Base-by-base conservation (phyloP, 2,329 filamentous ascomycete species). In the Aspergillus carbonarius region DNA sequence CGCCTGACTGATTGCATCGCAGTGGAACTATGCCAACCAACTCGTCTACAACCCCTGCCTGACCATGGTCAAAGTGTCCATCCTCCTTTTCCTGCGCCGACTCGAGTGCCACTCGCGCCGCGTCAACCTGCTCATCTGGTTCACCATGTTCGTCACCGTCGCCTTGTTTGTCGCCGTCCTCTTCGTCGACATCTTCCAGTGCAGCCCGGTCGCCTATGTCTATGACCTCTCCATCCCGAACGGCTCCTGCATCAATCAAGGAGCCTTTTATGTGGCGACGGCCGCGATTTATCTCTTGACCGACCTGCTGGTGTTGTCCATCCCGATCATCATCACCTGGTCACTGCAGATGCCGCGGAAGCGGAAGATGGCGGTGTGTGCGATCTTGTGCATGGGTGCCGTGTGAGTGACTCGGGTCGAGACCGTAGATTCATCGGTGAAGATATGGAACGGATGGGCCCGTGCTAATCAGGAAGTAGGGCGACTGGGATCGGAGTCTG, bases 121-220 rank as follows among this genome's bases (percentile, higher is more conserved):
- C 35, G 63, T 69, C 23, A 63, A 64, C 10, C 56, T 46, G 49
- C 57, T 68, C 3, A 66, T 69, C 32, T 70, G 65, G 61, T 48
- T 35, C 25, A 61, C 65, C 15, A 52, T 69, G 15, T 55, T 50
- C 17, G 48, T 69, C 12, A 66, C 67, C 13, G 32, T 62, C 13
- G 48, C 54, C 1, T 61, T 69, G 4, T 68, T 69, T 23, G 8
- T 70, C n/a, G 51, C 66, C 5, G 63, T 67, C 4, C 56, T 70
- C 2, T 54, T 71, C 4, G 64, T 72, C 23, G 67, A 71, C 27
- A 65, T 71, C n/a, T 72, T 73, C 35, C 70, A 72, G 60, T 74
- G 70, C 58, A 51, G 34, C 0, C 71, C 70, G 4, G 59, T 73
- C 9, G 54, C 58, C 13, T 66, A 66, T 17, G 58, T 70, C 25